A percentile compares a stretch with the other conserved stretches of the same genome.
These are phyloP conservation scores for Hysterangium stoloniferum DNA, from an alignment of 768 basidiomycete genomes.

Conservation along the genomic window DNA sequence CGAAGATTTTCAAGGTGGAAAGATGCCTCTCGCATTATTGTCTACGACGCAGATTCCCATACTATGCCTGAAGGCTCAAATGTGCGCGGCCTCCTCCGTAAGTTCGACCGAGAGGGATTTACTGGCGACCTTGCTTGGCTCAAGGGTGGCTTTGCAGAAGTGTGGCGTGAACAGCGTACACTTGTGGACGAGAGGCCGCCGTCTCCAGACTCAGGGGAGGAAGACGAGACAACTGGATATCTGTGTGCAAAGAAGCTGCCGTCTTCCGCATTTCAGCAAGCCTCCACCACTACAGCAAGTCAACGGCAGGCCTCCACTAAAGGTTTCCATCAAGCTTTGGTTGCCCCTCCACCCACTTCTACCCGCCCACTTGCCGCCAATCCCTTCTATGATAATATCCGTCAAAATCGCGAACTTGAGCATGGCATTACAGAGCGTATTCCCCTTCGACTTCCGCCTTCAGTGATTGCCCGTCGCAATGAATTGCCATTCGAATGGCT, in stretches of 20 bases:
- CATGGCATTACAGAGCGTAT: conserved; percentile 68
- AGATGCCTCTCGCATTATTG: conserved; percentile 55
- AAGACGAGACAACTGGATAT: conserved; percentile 30
- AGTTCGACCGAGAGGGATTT: conserved; percentile 58
- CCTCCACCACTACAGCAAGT: conserved; percentile 14
- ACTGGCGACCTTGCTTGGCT: conserved; percentile 67
- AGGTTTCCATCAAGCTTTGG: conserved; percentile 1
- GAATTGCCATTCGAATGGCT: conserved; percentile 82
- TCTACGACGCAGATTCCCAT: conserved; percentile 77
- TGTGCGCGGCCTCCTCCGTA: conserved; percentile 64
- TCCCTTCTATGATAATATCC: conserved; percentile 93
- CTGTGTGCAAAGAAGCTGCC: conserved; percentile 24
- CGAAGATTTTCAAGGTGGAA: conserved; percentile 54
- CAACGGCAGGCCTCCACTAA: conserved; percentile 13
- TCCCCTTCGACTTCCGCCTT: conserved; percentile 49
- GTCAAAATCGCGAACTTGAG: conserved; percentile 78
- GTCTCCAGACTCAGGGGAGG: conserved; percentile 27
- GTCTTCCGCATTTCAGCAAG: conserved; percentile 30
- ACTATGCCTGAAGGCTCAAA: conserved; percentile 56
- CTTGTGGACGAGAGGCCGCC: conserved; percentile 46
- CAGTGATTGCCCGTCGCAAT: conserved; percentile 41
- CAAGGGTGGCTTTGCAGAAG: conserved; percentile 72
- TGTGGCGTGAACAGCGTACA: conserved; percentile 28
- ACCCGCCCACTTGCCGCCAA: conserved; percentile 45
- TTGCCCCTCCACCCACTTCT: conserved; percentile 17